These are phyloP conservation scores for Mortierella sp. DNA, from an alignment of 371 early-diverging fungal genomes.

Conservation along the genomic window DNA sequence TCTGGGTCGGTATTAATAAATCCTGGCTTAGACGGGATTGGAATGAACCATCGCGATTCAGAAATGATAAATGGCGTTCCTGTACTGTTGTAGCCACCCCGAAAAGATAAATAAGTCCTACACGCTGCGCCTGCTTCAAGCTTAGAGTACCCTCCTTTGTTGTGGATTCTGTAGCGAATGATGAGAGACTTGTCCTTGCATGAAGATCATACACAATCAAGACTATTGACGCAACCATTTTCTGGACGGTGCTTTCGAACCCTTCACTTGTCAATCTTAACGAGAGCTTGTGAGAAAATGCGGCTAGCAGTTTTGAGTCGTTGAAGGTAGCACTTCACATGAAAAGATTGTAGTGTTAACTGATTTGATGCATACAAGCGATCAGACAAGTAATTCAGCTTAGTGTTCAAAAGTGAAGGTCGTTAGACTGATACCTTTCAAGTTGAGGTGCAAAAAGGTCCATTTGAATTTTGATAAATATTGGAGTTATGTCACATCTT, in stretches of 20 bases:
- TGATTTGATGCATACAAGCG: neutral
- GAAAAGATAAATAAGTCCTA: slow-evolving; percentile 38
- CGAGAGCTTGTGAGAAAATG: slow-evolving; percentile 20
- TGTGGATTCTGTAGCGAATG: slow-evolving; percentile 24
- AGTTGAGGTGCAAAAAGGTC: slow-evolving; percentile 46
- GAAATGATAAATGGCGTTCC: slow-evolving; percentile 21
- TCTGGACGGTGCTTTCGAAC: slow-evolving; percentile 14
- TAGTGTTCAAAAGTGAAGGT: neutral
- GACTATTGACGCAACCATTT: slow-evolving; percentile 34
- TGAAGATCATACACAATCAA: slow-evolving; percentile 43
- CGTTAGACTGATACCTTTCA: slow-evolving; percentile 21
- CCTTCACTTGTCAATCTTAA: slow-evolving; percentile 5
- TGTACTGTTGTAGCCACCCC: slow-evolving; percentile 20
- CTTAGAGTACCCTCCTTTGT: slow-evolving; percentile 35
- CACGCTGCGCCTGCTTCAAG: slow-evolving; percentile 40
- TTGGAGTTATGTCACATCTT: slow-evolving; percentile 24
- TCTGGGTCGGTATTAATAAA: slow-evolving; percentile 24
- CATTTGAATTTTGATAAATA: slow-evolving; percentile 53
- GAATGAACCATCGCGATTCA: neutral
- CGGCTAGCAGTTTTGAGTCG: slow-evolving; percentile 15
- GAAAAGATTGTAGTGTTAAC: neutral
- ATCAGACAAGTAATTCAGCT: neutral
- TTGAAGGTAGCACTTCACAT: slow-evolving; percentile 23
- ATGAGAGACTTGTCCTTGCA: slow-evolving; percentile 23
- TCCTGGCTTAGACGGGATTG: slow-evolving; percentile 13